A percentile compares a stretch with the other conserved stretches of the same genome.
Conservation (phyloP, 495 filamentous ascomycete genomes). For the Podospora conica region DNA sequence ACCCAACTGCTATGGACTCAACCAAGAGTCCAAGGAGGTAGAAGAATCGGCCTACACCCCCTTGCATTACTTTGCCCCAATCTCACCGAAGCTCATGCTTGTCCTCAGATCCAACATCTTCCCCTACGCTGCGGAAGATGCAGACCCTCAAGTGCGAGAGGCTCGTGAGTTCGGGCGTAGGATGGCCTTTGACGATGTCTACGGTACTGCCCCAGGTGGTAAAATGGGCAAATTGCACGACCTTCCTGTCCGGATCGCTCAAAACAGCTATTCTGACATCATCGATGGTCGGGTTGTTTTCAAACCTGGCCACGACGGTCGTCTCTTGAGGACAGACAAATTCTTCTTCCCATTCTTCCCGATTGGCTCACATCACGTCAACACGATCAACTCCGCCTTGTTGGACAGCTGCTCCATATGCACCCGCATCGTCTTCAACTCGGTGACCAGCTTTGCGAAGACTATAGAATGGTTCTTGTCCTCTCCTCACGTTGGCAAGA, state of each 20-base stretch:
- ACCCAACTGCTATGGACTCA: constrained; percentile 20
- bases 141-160: constrained; percentile 6
- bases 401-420: constrained; percentile 31
- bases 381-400: constrained; percentile 39
- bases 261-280: constrained; percentile 33
- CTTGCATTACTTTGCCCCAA: constrained; percentile 40
- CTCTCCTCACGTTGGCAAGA: constrained; percentile 17
- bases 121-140: constrained; percentile 26
- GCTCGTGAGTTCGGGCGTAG: constrained; percentile 2
- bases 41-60: constrained; percentile 2
- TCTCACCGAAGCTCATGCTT: constrained; percentile 48
- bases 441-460: constrained; percentile 9
- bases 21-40: constrained; percentile 22
- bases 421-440: constrained; percentile 27
- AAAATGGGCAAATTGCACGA: constrained; percentile 26
- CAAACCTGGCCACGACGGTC: constrained; percentile 12
- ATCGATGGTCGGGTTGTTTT: constrained; percentile 21
- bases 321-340: constrained; percentile 17
- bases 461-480: constrained; percentile 34
- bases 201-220: background rate
- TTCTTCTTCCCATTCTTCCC: constrained; percentile 40
- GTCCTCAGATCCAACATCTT: constrained; percentile 33
- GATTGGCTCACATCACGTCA: constrained; percentile 28
- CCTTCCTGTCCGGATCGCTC: constrained; percentile 36
- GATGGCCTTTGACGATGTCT: constrained; percentile 6